These are phyloP conservation scores for Wickerhamiella parazyma DNA, from an alignment of 805 yeast species.

Conservation along the genomic window DNA sequence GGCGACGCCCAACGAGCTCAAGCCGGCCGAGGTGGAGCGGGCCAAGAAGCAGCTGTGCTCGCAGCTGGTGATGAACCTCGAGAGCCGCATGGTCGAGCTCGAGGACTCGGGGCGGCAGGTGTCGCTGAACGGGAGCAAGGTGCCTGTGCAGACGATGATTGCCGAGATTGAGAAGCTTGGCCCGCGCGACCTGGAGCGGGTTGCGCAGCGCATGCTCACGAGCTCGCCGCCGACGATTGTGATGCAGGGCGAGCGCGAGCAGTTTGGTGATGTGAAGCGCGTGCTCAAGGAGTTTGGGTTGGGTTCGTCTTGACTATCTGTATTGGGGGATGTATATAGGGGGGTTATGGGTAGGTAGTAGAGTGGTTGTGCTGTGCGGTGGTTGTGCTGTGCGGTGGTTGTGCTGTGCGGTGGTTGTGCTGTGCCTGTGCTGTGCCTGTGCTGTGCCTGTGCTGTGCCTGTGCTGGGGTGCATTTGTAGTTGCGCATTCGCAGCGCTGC, in stretches of 20 bases:
- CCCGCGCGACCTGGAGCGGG: slow-evolving; percentile 51
- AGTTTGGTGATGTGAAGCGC: slow-evolving; percentile 69
- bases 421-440: no score
- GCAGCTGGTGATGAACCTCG: slow-evolving; percentile 82
- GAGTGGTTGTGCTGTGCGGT: no score
- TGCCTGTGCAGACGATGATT: slow-evolving; percentile 73
- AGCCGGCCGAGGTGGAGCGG: slow-evolving; percentile 61
- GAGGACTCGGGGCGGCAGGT: slow-evolving; percentile 95
- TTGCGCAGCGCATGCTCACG: slow-evolving; percentile 63
- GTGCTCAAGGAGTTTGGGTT: slow-evolving; percentile 59
- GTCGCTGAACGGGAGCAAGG: slow-evolving; percentile 63
- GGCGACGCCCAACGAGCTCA: slow-evolving; percentile 46
- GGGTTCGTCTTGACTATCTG: slow-evolving; percentile 29
- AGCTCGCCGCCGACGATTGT: slow-evolving; percentile 77
- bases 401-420: no score
- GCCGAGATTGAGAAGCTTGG: slow-evolving; percentile 55
- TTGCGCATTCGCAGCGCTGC: no score
- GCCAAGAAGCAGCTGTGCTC: slow-evolving; percentile 88
- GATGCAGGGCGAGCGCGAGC: slow-evolving; percentile 74
- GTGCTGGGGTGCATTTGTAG: no score
- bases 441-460: no score
- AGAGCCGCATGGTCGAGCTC: slow-evolving; percentile 80
- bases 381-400: no score
- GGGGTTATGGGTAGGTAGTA: background rate
- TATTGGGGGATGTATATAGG: background rate